phyloP scores from a whole-genome alignment of 257 asterid species.

The Solanum bulbocastanum region DNA sequence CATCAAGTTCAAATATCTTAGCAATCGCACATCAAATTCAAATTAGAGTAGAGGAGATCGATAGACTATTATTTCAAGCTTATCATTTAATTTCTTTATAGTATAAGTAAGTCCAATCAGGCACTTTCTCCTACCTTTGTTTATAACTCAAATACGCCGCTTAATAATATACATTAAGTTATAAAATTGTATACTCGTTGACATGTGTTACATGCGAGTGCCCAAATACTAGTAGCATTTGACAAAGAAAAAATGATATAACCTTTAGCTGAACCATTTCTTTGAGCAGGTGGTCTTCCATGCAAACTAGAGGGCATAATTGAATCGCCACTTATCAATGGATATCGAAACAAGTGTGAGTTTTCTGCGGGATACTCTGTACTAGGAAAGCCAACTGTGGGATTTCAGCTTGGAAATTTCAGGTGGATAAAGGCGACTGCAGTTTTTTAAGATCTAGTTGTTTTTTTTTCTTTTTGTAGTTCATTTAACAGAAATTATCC shows the following conservation, averaged over 20 bases:
- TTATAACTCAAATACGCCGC: neutral
- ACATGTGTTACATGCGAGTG: neutral
- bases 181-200: neutral
- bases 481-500: neutral
- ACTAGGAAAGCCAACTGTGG: slow-evolving; percentile 79
- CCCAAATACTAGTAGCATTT: neutral
- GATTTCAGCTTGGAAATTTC: slow-evolving; percentile 92
- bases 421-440: slow-evolving; percentile 33
- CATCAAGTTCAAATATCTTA: neutral
- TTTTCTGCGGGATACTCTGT: slow-evolving; percentile 89
- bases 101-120: neutral
- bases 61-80: neutral
- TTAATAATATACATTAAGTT: neutral
- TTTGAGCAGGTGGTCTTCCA: slow-evolving; percentile 85
- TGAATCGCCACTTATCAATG: slow-evolving; percentile 69
- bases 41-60: neutral
- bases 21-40: neutral
- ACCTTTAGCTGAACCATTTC: slow-evolving; percentile 9
- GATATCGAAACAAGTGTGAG: slow-evolving; percentile 96
- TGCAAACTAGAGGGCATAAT: slow-evolving; percentile 82
- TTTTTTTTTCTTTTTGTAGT: neutral
- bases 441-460: neutral
- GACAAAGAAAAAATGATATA: neutral
- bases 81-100: neutral
- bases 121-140: neutral